A percentile compares a stretch with the other conserved stretches of the same genome.
Conservation (phyloP, 1,284 basidiomycete genomes). For the Spongispora temasekensis region DNA sequence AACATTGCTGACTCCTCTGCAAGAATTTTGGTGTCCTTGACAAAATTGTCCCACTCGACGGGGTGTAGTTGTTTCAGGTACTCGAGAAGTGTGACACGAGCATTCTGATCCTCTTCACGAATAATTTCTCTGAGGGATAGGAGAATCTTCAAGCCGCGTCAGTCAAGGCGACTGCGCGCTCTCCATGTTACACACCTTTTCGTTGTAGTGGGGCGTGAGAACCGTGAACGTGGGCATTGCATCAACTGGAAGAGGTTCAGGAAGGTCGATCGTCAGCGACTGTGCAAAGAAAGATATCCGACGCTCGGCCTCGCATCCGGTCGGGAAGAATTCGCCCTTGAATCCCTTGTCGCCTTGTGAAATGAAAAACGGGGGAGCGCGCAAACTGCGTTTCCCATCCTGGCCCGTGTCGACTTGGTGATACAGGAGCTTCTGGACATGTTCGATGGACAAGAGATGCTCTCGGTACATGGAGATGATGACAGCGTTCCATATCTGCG, state of each 20-base stretch:
- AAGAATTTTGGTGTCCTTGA: slow-evolving; percentile 98
- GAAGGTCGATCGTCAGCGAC: slow-evolving; percentile 87
- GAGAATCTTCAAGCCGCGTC: slow-evolving; percentile 59
- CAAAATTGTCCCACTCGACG: slow-evolving; percentile 99
- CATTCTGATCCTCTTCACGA: slow-evolving; percentile 93
- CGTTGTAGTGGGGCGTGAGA: slow-evolving; percentile 93
- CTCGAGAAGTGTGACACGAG: slow-evolving; percentile 91
- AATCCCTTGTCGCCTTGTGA: slow-evolving; percentile 83
- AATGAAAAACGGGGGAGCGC: slow-evolving; percentile 94
- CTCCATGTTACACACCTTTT: slow-evolving; percentile 61
- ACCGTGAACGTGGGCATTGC: slow-evolving; percentile 98
- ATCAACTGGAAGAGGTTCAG: slow-evolving; percentile 89
- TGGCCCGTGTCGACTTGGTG: slow-evolving; percentile 88
- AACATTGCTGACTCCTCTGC: slow-evolving; percentile 94
- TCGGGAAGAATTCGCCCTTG: slow-evolving; percentile 92
- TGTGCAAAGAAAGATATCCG: slow-evolving; percentile 97
- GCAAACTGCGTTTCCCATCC: slow-evolving; percentile 83
- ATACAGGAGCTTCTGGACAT: slow-evolving; percentile 92
- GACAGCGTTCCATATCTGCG: slow-evolving; percentile 97
- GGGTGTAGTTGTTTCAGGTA: slow-evolving; percentile 99
- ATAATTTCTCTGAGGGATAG: slow-evolving; percentile 95
- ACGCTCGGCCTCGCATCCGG: slow-evolving; percentile 89
- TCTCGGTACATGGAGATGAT: slow-evolving; percentile 99
- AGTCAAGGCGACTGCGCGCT: slow-evolving; percentile 6
- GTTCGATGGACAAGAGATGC: slow-evolving; percentile 93